Evolutionary conservation across 495 filamentous ascomycete species (phyloP).

Genomic region (Daldinia decipiens): DNA sequence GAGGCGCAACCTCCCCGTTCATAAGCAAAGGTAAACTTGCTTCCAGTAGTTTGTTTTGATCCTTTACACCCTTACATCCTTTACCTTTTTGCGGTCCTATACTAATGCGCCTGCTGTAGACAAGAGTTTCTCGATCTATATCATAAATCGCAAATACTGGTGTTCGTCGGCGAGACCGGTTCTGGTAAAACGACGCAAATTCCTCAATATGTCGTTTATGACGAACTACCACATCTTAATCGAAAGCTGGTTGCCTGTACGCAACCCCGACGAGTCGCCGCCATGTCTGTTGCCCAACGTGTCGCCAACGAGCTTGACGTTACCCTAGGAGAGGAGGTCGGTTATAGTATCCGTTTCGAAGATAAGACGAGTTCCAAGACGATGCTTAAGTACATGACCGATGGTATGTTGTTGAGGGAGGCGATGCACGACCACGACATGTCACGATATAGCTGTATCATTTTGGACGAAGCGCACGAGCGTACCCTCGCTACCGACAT

Average conservation of each 20-base stretch:
- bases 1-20: slow-evolving; percentile 87
- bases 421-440: slow-evolving; percentile 97
- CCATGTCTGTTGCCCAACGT: slow-evolving; percentile 99
- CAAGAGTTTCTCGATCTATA: slow-evolving; percentile 94
- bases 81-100: neutral
- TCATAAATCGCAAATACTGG: slow-evolving; percentile 91
- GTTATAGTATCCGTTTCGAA: slow-evolving; percentile 99
- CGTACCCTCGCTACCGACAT: slow-evolving; percentile 95
- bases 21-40: slow-evolving; percentile 77
- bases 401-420: slow-evolving; percentile 98
- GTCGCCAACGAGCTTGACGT: slow-evolving; percentile 98
- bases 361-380: slow-evolving; percentile 92
- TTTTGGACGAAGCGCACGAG: slow-evolving; percentile 98
- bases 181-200: slow-evolving; percentile 99
- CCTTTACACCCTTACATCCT: neutral
- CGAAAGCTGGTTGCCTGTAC: slow-evolving; percentile 95
- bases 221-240: slow-evolving; percentile 88
- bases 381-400: slow-evolving; percentile 99
- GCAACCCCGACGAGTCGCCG: slow-evolving; percentile 96
- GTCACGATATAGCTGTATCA: slow-evolving; percentile 94
- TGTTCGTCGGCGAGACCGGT: slow-evolving; percentile 99
- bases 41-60: neutral
- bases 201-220: slow-evolving; percentile 96
- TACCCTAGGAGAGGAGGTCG: slow-evolving; percentile 90
- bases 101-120: slow-evolving; percentile 54